Evolutionary conservation across 495 filamentous ascomycete genomes (phyloP).

Genomic region (Cenococcum geophilum): DNA sequence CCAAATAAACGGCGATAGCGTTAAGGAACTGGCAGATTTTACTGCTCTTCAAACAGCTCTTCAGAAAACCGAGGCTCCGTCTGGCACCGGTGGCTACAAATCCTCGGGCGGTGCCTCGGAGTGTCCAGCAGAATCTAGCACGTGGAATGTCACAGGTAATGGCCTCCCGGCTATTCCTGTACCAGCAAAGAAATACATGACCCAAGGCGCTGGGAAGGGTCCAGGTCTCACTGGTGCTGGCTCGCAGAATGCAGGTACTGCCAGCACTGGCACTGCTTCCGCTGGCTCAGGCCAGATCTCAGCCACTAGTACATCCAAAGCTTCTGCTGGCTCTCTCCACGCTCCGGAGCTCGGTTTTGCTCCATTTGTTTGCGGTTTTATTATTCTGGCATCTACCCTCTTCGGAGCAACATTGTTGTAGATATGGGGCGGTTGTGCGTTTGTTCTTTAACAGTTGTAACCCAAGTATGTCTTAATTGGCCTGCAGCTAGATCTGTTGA

Average conservation of each 20-base stretch:
- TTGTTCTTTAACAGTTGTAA: background rate
- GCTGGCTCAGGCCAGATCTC: conserved; percentile 54
- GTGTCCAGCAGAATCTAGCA: conserved; percentile 63
- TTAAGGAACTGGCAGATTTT: conserved; percentile 59
- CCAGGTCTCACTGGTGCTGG: conserved; percentile 66
- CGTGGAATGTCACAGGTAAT: conserved; percentile 67
- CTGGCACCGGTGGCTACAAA: conserved; percentile 73
- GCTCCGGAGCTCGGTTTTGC: conserved; percentile 21
- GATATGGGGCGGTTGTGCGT: background rate
- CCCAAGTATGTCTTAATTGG: background rate
- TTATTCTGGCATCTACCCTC: conserved; percentile 48
- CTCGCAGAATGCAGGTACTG: conserved; percentile 60
- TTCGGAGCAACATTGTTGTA: conserved; percentile 60
- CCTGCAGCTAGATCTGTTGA: conserved; percentile 7
- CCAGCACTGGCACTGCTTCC: conserved; percentile 56
- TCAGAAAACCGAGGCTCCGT: conserved; percentile 54
- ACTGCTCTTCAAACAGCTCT: conserved; percentile 60
- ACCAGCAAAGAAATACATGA: conserved; percentile 62
- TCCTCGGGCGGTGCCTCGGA: conserved; percentile 53
- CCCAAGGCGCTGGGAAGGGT: conserved; percentile 63
- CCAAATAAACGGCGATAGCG: conserved; percentile 50
- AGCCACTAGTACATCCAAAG: conserved; percentile 36
- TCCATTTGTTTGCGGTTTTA: conserved; percentile 31
- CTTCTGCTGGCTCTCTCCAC: conserved; percentile 35
- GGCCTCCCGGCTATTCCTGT: conserved; percentile 70